Evolutionary conservation across 2,329 filamentous ascomycete species (phyloP), one percentile per base, ranked within the genome.

Genomic region (Hypoxylon rubiginosum): DNA sequence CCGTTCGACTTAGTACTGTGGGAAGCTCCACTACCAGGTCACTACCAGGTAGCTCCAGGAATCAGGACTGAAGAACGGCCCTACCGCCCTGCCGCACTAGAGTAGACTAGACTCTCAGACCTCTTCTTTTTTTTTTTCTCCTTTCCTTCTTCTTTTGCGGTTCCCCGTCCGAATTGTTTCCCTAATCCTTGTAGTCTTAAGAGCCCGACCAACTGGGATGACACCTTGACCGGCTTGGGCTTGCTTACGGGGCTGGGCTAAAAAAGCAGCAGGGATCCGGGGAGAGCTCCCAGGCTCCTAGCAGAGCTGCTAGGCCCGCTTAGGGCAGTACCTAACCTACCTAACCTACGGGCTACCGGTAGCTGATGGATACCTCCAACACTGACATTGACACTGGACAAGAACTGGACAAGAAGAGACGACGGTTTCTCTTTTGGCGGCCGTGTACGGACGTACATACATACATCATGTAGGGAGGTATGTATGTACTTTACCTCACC

Each of bases 161-260:
- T 57, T 58, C 52, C 58, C 50, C 48, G 57, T 50, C 15, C 15
- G 32, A 57, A 64, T 64, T 55, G 43, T 66, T 58, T 66, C 54
- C 49, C 49, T 59, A n/a, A 62, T 26, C 66, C 63, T 59, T 58
- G 63, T 30, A 30, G 57, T 8, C 57, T 62, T 62, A 59, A 50
- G 66, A 66, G 66, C 66, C 66, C 66, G 66, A 69, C 59, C 63
- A 67, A 66, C 63, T 69, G 66, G 66, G 66, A 69, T 69, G 66
- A 69, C 66, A 67, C 48, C 60, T 68, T 52, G 53, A 64, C 66
- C 52, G 59, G n/a, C 66, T 63, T 57, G 34, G 66, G 53, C 63
- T 43, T 65, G 65, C 58, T 66, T 61, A 66, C 45, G 54, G 57
- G 57, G 49, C 57, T 63, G 56, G 43, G 43, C 60, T 56, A 43